These are phyloP conservation scores for Fusarium napiforme DNA, from an alignment of 2,329 filamentous ascomycete species.

Conservation along the genomic window DNA sequence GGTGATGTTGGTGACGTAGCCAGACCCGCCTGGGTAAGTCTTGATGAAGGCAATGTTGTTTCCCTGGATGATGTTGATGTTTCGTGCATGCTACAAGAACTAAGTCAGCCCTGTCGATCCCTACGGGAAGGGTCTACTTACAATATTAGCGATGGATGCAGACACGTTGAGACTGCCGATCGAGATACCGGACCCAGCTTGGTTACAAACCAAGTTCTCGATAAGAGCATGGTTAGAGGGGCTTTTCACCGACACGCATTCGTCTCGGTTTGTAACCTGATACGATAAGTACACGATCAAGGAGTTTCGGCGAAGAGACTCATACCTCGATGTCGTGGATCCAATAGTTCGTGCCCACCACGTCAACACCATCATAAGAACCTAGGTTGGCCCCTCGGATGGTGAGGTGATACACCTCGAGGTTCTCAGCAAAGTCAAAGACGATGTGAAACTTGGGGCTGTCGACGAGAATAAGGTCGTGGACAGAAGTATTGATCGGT, in stretches of 20 bases:
- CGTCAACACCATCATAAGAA: background rate
- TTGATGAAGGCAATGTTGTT: background rate
- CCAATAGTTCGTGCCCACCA: slow-evolving; percentile 1
- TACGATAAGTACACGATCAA: background rate
- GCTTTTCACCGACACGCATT: background rate
- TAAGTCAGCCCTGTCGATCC: rapidly evolving
- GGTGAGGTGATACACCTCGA: background rate
- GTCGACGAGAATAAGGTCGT: background rate
- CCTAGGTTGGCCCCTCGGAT: background rate
- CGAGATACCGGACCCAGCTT: background rate
- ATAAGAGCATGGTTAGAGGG: background rate
- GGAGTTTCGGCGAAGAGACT: rapidly evolving
- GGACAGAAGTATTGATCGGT: background rate
- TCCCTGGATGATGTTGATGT: background rate
- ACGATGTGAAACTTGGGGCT: background rate
- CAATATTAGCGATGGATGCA: background rate
- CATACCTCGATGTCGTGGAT: background rate
- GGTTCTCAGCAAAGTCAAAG: background rate
- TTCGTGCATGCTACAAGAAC: background rate
- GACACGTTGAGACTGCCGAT: background rate
- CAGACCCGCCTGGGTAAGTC: background rate
- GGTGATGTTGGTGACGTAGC: background rate
- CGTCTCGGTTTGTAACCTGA: background rate
- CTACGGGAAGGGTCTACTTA: rapidly evolving
- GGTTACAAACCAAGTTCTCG: background rate